Base-by-base conservation (phyloP, 257 asterid genomes). In the Jasminum sambac region DNA sequence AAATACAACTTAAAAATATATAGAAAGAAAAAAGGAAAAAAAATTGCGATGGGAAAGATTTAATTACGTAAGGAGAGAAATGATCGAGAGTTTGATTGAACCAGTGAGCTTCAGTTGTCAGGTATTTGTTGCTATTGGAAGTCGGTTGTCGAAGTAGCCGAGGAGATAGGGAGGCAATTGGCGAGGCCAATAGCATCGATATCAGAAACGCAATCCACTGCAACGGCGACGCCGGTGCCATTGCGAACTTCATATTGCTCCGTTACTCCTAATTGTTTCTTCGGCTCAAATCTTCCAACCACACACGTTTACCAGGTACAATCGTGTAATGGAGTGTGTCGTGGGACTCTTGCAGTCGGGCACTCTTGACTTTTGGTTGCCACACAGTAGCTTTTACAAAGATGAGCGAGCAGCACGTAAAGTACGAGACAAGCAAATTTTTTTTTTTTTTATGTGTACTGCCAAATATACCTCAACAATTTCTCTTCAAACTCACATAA, bases 11-110 rank as follows among this genome's bases (percentile, higher is more conserved):
- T 30, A 30, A 5, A 55, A 55, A 55, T 23, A 11, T 21, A 19
- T 23, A 55, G 8, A 55, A 6, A 11, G 23, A 58, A 3, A 14
- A 46, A 44, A 13, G 38, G 24, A 36, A 5, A n/a, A n/a, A n/a
- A n/a, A n/a, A n/a, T n/a, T 30, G 36, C 36, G 36, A 30, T 13
- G 12, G 21, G 59, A n/a, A 43, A 23, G 62, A 40, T 0, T 6
- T 5, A 40, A 76, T 83, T 78, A 89, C 99, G 41, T 84, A 88
- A 50, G 99, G 99, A 74, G 97, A 95, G 85, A 95, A 91, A 77
- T 91, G 98, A 76, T 95, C 96, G 58, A 95, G 83, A 16, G 89
- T 88, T 75, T 91, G 98, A 81, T 84, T 84, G 74, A 95, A 73
- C 98, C 98, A 91, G 44, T 72, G 82, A 59, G 73, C 90, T 52